Conservation (phyloP, 148 eudicot genomes). For the Vaccinium vitisidaea region DNA sequence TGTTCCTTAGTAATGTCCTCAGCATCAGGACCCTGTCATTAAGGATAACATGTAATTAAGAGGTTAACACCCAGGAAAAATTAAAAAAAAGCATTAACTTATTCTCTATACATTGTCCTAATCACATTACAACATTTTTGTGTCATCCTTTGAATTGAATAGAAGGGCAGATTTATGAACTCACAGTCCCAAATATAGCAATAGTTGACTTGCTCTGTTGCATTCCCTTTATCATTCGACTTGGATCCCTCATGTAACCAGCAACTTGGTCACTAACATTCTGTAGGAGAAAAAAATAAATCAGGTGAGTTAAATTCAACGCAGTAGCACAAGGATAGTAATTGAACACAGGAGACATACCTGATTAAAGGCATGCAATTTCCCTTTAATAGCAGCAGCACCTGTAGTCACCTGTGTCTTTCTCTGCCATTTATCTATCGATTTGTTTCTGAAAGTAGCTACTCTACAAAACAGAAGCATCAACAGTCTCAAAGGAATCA, state of each 20-base stretch:
- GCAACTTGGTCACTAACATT: conserved; percentile 90
- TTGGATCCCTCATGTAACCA: conserved; percentile 91
- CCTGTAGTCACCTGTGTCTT: conserved; percentile 92
- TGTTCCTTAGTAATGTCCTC: conserved; percentile 38
- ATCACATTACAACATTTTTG: background rate
- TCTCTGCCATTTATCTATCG: conserved; percentile 97
- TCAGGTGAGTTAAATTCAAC: background rate
- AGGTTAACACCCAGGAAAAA: background rate
- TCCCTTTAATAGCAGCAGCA: conserved; percentile 81
- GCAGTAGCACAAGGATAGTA: conserved; percentile 7
- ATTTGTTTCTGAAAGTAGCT: conserved; percentile 66
- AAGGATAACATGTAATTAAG: conserved; percentile 4
- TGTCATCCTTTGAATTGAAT: background rate
- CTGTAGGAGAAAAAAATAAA: conserved; percentile 33
- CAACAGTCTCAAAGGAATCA: background rate
- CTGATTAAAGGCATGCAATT: conserved; percentile 88
- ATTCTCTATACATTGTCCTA: background rate
- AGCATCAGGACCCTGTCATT: conserved; percentile 46
- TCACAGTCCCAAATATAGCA: conserved; percentile 78
- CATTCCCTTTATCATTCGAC: conserved; percentile 88
- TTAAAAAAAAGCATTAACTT: background rate
- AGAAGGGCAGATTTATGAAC: conserved; percentile 21
- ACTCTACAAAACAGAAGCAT: conserved; percentile 41
- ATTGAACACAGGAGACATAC: conserved; percentile 29
- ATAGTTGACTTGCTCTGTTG: conserved; percentile 65